These are phyloP conservation scores for Fusarium mundagurra DNA, from an alignment of 2,329 filamentous ascomycete genomes.

Conservation along the genomic window DNA sequence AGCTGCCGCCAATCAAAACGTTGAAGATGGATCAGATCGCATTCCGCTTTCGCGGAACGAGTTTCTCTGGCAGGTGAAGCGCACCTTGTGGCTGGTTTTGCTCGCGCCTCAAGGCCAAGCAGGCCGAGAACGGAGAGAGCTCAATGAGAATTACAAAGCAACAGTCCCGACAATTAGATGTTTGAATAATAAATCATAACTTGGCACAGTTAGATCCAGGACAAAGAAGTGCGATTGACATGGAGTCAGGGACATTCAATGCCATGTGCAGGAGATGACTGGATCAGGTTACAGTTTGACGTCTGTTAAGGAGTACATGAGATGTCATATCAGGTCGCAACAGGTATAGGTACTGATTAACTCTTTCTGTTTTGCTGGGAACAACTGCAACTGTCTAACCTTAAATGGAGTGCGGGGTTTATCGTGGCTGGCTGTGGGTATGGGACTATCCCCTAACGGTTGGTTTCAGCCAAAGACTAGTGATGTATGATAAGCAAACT, in stretches of 20 bases:
- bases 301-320: background rate
- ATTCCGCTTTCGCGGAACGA: background rate
- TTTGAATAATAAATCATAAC: rapidly evolving
- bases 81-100: background rate
- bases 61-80: background rate
- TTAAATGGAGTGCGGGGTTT: background rate
- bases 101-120: background rate
- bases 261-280: rapidly evolving
- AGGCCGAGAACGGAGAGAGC: background rate
- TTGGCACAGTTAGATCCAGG: rapidly evolving
- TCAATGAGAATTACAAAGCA: background rate
- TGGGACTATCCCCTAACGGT: background rate
- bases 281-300: rapidly evolving
- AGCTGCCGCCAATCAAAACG: rapidly evolving
- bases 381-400: background rate
- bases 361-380: rapidly evolving
- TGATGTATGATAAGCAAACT: background rate
- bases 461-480: background rate
- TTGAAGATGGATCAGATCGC: rapidly evolving
- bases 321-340: rapidly evolving
- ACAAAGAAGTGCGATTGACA: rapidly evolving
- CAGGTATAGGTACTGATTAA: too few relatives aligned
- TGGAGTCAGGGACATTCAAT: background rate
- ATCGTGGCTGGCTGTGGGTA: background rate
- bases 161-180: rapidly evolving